These are phyloP conservation scores for Colletotrichum navitas DNA, from an alignment of 2,329 filamentous ascomycete species.

Conservation along the genomic window DNA sequence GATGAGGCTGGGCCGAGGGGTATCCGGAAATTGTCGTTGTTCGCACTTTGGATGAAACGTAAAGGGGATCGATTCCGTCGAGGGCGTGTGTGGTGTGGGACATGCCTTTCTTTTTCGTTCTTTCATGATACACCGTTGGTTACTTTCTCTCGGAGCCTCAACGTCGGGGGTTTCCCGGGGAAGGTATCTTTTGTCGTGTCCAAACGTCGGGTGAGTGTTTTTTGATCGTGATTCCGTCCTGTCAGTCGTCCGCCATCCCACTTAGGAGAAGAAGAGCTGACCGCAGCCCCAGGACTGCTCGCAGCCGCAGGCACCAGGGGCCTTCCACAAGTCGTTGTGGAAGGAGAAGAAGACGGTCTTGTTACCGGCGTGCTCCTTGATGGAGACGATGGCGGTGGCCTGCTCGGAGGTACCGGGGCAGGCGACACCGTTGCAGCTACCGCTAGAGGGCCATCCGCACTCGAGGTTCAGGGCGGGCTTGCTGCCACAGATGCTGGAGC, in stretches of 20 bases:
- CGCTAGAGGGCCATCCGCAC: constrained; percentile 86
- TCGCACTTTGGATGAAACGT: constrained; percentile 18
- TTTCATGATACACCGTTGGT: constrained; percentile 10
- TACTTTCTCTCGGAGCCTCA: constrained; percentile 2
- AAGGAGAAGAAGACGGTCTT: constrained; percentile 86
- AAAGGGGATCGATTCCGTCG: background rate
- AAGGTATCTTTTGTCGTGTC: constrained; percentile 14
- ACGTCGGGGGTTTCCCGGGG: constrained; percentile 5
- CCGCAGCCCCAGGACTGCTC: constrained; percentile 85
- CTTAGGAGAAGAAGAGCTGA: constrained; percentile 56
- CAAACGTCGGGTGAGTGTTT: constrained; percentile 12
- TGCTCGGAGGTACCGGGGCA: constrained; percentile 77
- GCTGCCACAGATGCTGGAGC: constrained; percentile 71
- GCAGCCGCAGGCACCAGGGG: constrained; percentile 73
- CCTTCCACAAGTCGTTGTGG: constrained; percentile 87
- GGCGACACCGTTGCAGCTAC: constrained; percentile 78
- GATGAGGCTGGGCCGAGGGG: background rate
- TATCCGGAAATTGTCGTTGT: constrained; percentile 6
- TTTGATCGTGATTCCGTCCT: constrained; percentile 1
- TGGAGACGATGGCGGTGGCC: constrained; percentile 76
- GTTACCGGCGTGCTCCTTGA: constrained; percentile 74
- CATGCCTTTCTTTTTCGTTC: background rate
- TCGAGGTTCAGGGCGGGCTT: constrained; percentile 86
- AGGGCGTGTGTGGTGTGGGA: background rate
- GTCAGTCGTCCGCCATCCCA: background rate